phyloP scores from a whole-genome alignment of 495 filamentous ascomycete species.

The Cladorrhinum samala region DNA sequence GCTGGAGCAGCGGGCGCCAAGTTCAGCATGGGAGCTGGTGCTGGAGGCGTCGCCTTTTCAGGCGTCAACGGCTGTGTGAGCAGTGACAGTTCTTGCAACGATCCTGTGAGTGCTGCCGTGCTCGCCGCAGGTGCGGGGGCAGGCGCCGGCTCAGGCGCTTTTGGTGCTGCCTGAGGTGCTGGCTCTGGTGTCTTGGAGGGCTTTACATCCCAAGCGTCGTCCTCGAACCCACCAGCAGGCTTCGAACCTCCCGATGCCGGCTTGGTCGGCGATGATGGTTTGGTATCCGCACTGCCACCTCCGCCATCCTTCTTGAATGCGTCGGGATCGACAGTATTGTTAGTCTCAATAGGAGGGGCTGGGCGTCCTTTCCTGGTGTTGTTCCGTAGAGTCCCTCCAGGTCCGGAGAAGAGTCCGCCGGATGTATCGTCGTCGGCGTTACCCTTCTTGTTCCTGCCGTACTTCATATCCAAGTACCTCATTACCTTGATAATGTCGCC shows the following conservation, averaged over 20 bases:
- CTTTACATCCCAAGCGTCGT: constrained; percentile 97
- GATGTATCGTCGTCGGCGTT: constrained; percentile 56
- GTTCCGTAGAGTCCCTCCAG: constrained; percentile 80
- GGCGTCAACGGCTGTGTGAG: constrained; percentile 73
- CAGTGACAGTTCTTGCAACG: constrained; percentile 73
- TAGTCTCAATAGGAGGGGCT: constrained; percentile 73
- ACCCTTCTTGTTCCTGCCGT: constrained; percentile 58
- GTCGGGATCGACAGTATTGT: constrained; percentile 79
- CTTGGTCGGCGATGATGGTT: constrained; percentile 41
- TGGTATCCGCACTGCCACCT: constrained; percentile 28
- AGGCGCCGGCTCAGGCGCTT: constrained; percentile 33
- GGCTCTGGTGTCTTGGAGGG: constrained; percentile 58
- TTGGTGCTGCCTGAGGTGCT: constrained; percentile 25
- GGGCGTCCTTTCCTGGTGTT: constrained; percentile 94
- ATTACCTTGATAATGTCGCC: constrained; percentile 94
- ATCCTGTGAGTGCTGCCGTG: constrained; percentile 50
- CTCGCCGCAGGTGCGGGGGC: constrained; percentile 19
- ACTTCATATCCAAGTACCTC: constrained; percentile 81
- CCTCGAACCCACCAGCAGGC: constrained; percentile 70
- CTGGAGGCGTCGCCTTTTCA: constrained; percentile 51
- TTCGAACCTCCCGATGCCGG: constrained; percentile 42
- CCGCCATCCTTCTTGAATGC: constrained; percentile 57
- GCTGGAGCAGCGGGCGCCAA: constrained; percentile 30
- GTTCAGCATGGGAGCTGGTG: constrained; percentile 28
- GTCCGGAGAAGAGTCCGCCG: constrained; percentile 84